Evolutionary conservation across 805 yeast genomes (phyloP), one percentile per base, ranked within the genome.

Genomic region (Metschnikowia dekortorum): DNA sequence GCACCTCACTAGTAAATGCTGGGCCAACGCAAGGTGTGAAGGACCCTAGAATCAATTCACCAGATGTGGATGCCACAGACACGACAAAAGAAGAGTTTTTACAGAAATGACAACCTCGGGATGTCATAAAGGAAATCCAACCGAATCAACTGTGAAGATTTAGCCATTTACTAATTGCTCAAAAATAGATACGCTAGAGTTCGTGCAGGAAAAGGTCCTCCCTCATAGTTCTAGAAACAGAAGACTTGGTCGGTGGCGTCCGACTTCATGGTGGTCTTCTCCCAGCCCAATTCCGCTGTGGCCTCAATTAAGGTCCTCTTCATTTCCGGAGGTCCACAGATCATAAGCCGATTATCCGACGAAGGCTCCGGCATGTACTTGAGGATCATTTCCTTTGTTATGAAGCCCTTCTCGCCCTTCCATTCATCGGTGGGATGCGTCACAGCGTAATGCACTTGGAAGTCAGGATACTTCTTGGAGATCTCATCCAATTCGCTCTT

Each of bases 241-340:
- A 80, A 81, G n/a, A 82, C 82, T 62, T 79, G 82, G 56, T 78
- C 81, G 40, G 71, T 71, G n/a, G 79, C 75, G 39, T 68, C 65
- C 7, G 80, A 73, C 50, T 72, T 72, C 69, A 74, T 66, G 34
- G 68, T 61, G 16, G 79, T 76, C 57, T 70, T 68, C 18, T 69
- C 74, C 81, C 89, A 87, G 1, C 92, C 91, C 50, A 84, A 67
- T 37, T 80, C 82, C 41, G 71, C 70, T 13, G 88, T 74, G 46
- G 74, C 71, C 36, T 73, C 71, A 8, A 80, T 64, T 53, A 84
- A 73, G 35, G 65, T 61, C 53, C 74, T 75, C 60, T 82, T 84
- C 87, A 87, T 80, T 39, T 74, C 84, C 56, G 81, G 79, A 18
- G 91, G 91, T 10, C 95, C 95, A 69, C 91, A 86, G 37, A 87